Evolutionary conservation across 2,329 filamentous ascomycete genomes (phyloP).

Genomic region (Periconia digitata): DNA sequence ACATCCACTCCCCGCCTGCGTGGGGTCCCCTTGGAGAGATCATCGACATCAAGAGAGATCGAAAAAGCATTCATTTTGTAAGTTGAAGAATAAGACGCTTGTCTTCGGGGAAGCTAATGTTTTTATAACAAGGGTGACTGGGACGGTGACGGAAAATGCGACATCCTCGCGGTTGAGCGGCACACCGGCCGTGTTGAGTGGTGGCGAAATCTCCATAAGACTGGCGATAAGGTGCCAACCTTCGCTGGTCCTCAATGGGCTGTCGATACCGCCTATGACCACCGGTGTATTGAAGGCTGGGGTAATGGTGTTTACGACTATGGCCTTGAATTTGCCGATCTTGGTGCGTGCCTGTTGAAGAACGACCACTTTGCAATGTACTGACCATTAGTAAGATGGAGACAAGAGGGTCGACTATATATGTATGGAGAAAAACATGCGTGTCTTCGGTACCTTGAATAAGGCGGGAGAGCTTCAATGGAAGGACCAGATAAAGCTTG

Average conservation of each 20-base stretch:
- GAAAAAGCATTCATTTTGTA: constrained; percentile 35
- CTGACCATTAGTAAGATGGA: no score
- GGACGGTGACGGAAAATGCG: constrained; percentile 42
- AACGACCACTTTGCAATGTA: no score
- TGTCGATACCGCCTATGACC: not conserved
- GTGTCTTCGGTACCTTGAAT: constrained; percentile 2
- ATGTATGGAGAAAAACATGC: constrained; percentile 11
- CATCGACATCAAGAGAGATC: constrained; percentile 8
- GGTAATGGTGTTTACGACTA: constrained; percentile 29
- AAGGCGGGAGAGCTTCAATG: constrained; percentile 32
- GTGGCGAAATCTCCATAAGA: no score
- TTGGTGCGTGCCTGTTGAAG: no score
- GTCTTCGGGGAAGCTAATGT: no score
- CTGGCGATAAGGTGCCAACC: no score
- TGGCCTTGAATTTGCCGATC: constrained; percentile 39
- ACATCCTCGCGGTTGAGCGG: constrained; percentile 36
- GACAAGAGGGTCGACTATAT: constrained; percentile 18
- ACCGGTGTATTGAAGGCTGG: constrained; percentile 22
- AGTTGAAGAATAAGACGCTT: no score
- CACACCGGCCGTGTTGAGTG: constrained; percentile 25
- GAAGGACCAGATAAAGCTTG: constrained; percentile 18
- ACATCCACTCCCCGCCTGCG: constrained; percentile 4
- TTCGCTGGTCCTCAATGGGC: not conserved
- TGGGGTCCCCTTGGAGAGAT: no score
- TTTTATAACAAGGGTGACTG: constrained; percentile 44